Evolutionary conservation across 2,329 filamentous ascomycete species (phyloP).

Genomic region (Sclerotinia minor): DNA sequence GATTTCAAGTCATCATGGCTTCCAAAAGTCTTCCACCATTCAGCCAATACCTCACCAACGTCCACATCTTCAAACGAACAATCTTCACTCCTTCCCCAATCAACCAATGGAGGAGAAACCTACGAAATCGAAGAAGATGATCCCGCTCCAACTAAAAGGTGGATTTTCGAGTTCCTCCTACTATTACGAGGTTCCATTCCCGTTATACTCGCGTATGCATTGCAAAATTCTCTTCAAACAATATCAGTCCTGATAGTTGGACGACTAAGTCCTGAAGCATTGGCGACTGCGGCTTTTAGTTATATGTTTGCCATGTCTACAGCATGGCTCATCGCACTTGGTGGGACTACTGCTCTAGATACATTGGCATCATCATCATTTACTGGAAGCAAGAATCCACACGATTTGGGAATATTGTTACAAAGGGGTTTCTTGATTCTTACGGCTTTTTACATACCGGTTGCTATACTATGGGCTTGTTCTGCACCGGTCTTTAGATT

Average conservation of each 20-base stretch:
- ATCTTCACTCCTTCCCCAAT: conserved; percentile 37
- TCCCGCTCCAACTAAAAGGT: conserved; percentile 37
- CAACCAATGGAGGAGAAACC: conserved; percentile 31
- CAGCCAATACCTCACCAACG: conserved; percentile 26
- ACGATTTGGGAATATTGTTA: conserved; percentile 75
- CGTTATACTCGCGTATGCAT: conserved; percentile 79
- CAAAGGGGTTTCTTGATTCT: conserved; percentile 76
- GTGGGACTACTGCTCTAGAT: conserved; percentile 82
- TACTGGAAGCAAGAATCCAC: conserved; percentile 75
- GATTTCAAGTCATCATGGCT: conserved; percentile 38
- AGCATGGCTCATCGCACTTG: conserved; percentile 82
- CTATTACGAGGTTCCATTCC: conserved; percentile 70
- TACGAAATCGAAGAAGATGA: conserved; percentile 35
- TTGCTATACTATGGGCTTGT: conserved; percentile 72
- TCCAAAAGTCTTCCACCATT: conserved; percentile 33
- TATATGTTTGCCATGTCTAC: conserved; percentile 95
- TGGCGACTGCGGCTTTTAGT: conserved; percentile 81
- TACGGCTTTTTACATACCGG: conserved; percentile 68
- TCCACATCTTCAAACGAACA: conserved; percentile 39
- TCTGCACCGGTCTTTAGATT: conserved; percentile 72
- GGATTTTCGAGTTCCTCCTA: conserved; percentile 62
- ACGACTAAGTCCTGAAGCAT: conserved; percentile 72
- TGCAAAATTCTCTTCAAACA: conserved; percentile 85
- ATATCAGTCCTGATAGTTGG: conserved; percentile 80
- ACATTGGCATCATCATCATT: conserved; percentile 81